Percentiles rank a stretch among this genome's conserved stretches.
Conservation (phyloP, 352 stramenopile species). For the Vaucheria bursata region DNA sequence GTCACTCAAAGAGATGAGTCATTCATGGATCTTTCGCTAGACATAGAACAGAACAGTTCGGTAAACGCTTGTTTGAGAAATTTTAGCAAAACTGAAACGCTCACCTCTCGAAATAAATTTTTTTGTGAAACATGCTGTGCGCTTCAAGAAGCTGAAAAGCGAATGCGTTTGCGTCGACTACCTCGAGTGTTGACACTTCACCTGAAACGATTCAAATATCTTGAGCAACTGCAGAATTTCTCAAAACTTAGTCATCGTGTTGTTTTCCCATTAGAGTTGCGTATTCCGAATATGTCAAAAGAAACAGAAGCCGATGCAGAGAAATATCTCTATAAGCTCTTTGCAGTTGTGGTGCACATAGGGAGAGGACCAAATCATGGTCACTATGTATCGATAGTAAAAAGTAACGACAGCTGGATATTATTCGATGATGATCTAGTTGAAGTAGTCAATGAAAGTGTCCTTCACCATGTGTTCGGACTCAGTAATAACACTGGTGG, state of each 20-base stretch:
- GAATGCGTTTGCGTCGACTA: conserved; percentile 88
- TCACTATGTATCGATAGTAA: conserved; percentile 50
- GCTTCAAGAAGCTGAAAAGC: conserved; percentile 66
- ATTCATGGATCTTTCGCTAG: conserved; percentile 50
- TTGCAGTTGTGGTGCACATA: conserved; percentile 51
- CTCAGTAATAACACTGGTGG: conserved; percentile 1
- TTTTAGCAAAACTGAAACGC: conserved; percentile 48
- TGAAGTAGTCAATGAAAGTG: conserved; percentile 42
- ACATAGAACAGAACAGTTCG: conserved; percentile 51
- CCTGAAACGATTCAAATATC: conserved; percentile 96
- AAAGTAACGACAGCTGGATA: conserved; percentile 44
- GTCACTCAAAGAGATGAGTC: conserved; percentile 49
- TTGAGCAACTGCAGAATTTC: conserved; percentile 59
- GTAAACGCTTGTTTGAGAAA: conserved; percentile 50
- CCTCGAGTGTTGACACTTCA: conserved; percentile 94
- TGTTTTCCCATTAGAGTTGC: conserved; percentile 42
- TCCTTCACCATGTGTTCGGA: conserved; percentile 21
- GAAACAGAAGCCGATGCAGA: conserved; percentile 27
- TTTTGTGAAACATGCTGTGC: conserved; percentile 52
- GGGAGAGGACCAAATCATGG: conserved; percentile 48
- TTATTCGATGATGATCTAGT: conserved; percentile 52
- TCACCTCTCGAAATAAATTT: conserved; percentile 50
- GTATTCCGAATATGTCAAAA: conserved; percentile 32
- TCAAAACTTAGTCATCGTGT: conserved; percentile 51
- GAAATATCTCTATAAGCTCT: conserved; percentile 25